Evolutionary conservation across 768 basidiomycete species (phyloP), one percentile per base, ranked within the genome.

Genomic region (Boletellus ananas): DNA sequence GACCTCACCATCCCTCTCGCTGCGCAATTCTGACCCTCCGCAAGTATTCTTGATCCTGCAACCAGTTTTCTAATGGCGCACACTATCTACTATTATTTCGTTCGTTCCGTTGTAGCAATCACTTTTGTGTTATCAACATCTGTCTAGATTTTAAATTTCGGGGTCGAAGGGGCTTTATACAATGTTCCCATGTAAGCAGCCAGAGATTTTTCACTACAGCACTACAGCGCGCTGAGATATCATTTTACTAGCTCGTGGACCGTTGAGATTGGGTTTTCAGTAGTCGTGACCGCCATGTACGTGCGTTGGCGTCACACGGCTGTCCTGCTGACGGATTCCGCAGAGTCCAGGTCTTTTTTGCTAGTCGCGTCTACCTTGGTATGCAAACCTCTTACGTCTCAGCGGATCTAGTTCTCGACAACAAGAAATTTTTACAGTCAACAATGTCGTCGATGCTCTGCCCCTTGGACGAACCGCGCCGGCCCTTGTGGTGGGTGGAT

Each of bases 11-110:
- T 1, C 4, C 18, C 9, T 3, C 34, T 11, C n/a, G 34, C 12
- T 12, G 21, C 35, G n/a, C 42, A 1, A 18, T 11, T 34, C 49
- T 58, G 36, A 56, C 45, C 25, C 33, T 25, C 37, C 17, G 4
- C 43, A 37, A 58, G 58, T 20, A 39, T 58, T 34, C 35, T 58
- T 43, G 58, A 58, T 40, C 52, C 58, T 11, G 46, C 57, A 21
- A 49, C 57, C 20, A 58, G 52, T 49, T 4, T 58, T 34, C 25
- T 58, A 21, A 58, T 58, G 46, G 58, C 52, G 3, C 25, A 48
- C 27, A 58, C 58, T 2, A 55, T 58, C n/a, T 58, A 55, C 33
- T 40, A 54, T 21, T 58, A 58, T 45, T 58, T 58, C 27, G 58
- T 58, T 17, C 39, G 58, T 55, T 17, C n/a, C 25, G 17, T 13